A percentile compares a stretch with the other conserved stretches of the same genome.
phyloP scores from a whole-genome alignment of 2,329 filamentous ascomycete species.

The Pseudocercospora cruenta region DNA sequence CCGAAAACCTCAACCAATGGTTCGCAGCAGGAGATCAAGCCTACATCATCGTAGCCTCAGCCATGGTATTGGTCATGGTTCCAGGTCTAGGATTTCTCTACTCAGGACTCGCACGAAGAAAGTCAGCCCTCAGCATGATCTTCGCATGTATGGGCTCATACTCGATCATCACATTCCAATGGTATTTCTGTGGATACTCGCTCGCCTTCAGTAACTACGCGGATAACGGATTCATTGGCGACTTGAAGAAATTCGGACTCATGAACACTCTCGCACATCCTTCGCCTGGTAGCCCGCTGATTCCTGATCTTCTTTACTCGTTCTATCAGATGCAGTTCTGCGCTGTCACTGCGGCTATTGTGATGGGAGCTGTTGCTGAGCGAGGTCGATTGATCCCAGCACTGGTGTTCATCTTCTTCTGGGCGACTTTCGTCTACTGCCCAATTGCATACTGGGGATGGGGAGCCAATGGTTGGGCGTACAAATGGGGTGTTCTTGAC shows the following conservation, averaged over 20 bases:
- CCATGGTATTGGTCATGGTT: slow-evolving; percentile 95
- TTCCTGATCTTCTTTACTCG: slow-evolving; percentile 87
- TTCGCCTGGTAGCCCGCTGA: slow-evolving; percentile 84
- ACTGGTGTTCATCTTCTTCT: slow-evolving; percentile 95
- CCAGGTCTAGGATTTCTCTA: slow-evolving; percentile 97
- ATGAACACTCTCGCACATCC: slow-evolving; percentile 80
- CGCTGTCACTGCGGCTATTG: slow-evolving; percentile 86
- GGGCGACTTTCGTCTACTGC: slow-evolving; percentile 97
- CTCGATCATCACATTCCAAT: slow-evolving; percentile 92
- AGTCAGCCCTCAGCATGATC: slow-evolving; percentile 94
- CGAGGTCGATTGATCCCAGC: slow-evolving; percentile 88
- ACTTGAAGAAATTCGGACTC: slow-evolving; percentile 86
- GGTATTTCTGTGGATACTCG: slow-evolving; percentile 99
- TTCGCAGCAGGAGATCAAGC: slow-evolving; percentile 89
- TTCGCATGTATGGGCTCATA: slow-evolving; percentile 96
- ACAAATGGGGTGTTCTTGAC: slow-evolving; percentile 87
- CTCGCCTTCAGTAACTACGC: slow-evolving; percentile 83
- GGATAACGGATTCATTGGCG: slow-evolving; percentile 88
- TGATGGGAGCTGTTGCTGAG: slow-evolving; percentile 90
- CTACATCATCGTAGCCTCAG: slow-evolving; percentile 85
- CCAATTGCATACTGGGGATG: slow-evolving; percentile 95
- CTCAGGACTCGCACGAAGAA: slow-evolving; percentile 93
- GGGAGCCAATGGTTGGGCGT: slow-evolving; percentile 93
- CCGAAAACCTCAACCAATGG: slow-evolving; percentile 94
- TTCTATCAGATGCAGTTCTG: slow-evolving; percentile 99